phyloP scores from a whole-genome alignment of 2,329 filamentous ascomycete genomes.

The Fusarium buharicum region DNA sequence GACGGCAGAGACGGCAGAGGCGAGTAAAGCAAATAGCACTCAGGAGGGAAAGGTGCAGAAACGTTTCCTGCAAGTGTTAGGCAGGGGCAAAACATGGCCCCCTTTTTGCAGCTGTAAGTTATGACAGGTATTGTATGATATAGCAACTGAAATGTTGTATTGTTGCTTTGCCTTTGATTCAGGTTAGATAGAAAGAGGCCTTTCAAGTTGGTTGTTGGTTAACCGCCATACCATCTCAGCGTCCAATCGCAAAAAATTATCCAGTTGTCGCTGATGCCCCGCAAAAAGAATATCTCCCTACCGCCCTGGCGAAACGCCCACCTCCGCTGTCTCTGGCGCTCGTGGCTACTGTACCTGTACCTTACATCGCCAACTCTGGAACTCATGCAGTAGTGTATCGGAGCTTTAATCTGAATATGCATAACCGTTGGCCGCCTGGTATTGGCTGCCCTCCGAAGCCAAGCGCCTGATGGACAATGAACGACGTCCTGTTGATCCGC shows the following conservation, averaged over 20 bases:
- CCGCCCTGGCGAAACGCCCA: conserved; percentile 23
- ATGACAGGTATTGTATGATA: conserved; percentile 9
- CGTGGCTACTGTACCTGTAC: neutral
- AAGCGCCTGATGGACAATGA: conserved; percentile 4
- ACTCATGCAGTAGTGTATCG: conserved; percentile 36
- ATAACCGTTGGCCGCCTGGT: conserved; percentile 21
- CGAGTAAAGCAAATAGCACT: conserved; percentile 8
- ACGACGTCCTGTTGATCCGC: conserved; percentile 1
- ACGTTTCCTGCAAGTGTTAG: neutral
- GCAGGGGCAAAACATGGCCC: conserved; percentile 14
- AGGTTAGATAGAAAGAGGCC: neutral
- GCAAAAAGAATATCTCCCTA: conserved; percentile 1
- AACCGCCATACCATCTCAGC: conserved; percentile 9
- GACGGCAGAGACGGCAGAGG: conserved; percentile 21
- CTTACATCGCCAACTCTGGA: conserved; percentile 13
- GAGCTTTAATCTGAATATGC: conserved; percentile 28
- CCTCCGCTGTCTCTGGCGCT: conserved; percentile 30
- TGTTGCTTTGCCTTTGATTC: neutral
- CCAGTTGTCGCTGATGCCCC: conserved; percentile 12
- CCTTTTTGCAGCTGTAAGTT: conserved; percentile 12
- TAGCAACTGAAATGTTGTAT: neutral
- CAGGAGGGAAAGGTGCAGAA: conserved; percentile 20
- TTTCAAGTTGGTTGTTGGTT: neutral
- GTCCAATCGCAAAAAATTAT: conserved; percentile 12
- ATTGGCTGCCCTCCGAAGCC: conserved; percentile 16